phyloP scores from a whole-genome alignment of 176 grass and related monocot genomes.

The barley (Hordeum vulgare) region MorexV3_pseudomolecules_assembly NC_058522.1:510127649-510128148 shows the following conservation, averaged over 20 bases:
- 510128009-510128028: neutral
- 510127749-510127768: neutral
- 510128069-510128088: conserved; percentile 53
- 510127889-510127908: conserved; percentile 75
- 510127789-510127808: neutral
- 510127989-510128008: neutral
- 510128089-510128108: conserved; percentile 51
- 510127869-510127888: conserved; percentile 79
- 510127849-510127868: conserved; percentile 57
- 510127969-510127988: neutral
- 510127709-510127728: neutral
- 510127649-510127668: neutral
- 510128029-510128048: conserved; percentile 30
- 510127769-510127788: neutral
- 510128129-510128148: conserved; percentile 39
- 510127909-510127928: conserved; percentile 81
- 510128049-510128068: conserved; percentile 55
- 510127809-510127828: conserved; percentile 66
- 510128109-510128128: conserved; percentile 63
- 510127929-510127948: conserved; percentile 58
- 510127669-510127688: neutral
- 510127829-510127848: conserved; percentile 49
- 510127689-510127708: neutral
- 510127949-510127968: neutral
- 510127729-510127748: neutral